phyloP scores from a whole-genome alignment of 768 basidiomycete genomes.

The Neoboletus brunneissimus region DNA sequence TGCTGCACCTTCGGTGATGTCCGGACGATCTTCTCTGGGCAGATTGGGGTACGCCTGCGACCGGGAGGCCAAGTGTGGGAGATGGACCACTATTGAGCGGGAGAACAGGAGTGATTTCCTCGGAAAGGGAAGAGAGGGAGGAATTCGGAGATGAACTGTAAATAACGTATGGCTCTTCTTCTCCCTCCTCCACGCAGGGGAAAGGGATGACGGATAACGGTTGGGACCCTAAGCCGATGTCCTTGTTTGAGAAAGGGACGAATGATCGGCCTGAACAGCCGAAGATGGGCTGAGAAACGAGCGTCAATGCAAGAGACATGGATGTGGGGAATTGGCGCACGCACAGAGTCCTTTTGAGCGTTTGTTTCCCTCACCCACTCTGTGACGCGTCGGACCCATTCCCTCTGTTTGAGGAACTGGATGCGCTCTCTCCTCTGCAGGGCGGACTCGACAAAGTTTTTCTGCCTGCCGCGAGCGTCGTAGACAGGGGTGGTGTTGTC shows the following conservation, averaged over 20 bases:
- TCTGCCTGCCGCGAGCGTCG: slow-evolving; percentile 45
- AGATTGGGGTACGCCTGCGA: slow-evolving; percentile 7
- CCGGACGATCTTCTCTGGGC: slow-evolving; percentile 16
- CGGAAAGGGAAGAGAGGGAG: slow-evolving; percentile 32
- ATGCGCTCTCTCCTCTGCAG: slow-evolving; percentile 49
- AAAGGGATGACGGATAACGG: slow-evolving; percentile 26
- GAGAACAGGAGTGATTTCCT: slow-evolving; percentile 27
- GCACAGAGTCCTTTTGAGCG: slow-evolving; percentile 26
- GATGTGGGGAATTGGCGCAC: neutral
- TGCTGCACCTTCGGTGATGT: slow-evolving; percentile 32
- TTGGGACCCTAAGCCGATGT: neutral
- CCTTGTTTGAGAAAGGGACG: slow-evolving; percentile 8
- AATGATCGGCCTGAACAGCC: slow-evolving; percentile 16
- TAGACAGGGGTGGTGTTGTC: slow-evolving; percentile 29
- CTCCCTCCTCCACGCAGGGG: slow-evolving; percentile 27
- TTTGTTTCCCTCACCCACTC: slow-evolving; percentile 37
- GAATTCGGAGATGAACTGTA: slow-evolving; percentile 34
- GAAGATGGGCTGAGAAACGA: slow-evolving; percentile 14
- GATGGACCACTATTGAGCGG: slow-evolving; percentile 17
- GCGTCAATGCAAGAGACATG: neutral
- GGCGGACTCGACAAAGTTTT: slow-evolving; percentile 42
- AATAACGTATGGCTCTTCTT: slow-evolving; percentile 34
- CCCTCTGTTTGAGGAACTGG: slow-evolving; percentile 49
- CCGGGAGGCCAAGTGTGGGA: slow-evolving; percentile 8
- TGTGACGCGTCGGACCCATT: slow-evolving; percentile 40